Evolutionary conservation across 805 yeast genomes (phyloP).

Genomic region (Saturnispora zaruensis): DNA sequence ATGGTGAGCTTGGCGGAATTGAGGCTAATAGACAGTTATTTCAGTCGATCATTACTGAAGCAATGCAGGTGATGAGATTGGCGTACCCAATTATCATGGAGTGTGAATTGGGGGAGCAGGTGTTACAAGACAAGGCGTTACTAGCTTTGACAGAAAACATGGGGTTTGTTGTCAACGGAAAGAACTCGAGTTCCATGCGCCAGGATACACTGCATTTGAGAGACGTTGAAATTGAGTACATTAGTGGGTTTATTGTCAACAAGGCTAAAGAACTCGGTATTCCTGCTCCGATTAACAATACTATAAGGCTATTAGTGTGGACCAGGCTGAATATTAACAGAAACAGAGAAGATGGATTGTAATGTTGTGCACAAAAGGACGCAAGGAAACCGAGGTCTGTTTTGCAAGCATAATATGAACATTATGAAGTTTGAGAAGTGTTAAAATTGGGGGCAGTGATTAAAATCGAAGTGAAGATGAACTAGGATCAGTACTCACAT

Average conservation of each 20-base stretch:
- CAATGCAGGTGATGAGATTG: constrained; percentile 33
- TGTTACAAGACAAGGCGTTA: constrained; percentile 30
- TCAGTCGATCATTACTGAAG: constrained; percentile 37
- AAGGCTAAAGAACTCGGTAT: constrained; percentile 41
- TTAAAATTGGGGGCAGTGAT: no score
- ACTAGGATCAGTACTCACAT: no score
- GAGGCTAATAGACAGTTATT: constrained; percentile 30
- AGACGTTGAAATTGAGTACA: constrained; percentile 69
- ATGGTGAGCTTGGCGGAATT: constrained; percentile 58
- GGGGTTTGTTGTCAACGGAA: constrained; percentile 28
- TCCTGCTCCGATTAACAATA: constrained; percentile 39
- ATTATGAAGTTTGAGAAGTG: no score
- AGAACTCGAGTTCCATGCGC: constrained; percentile 64
- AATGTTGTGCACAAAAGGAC: no score
- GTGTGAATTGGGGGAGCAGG: constrained; percentile 27
- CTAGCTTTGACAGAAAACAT: constrained; percentile 23
- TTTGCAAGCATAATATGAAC: no score
- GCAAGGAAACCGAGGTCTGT: no score
- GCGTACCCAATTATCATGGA: constrained; percentile 23
- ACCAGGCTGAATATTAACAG: constrained; percentile 2
- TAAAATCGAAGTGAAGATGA: no score
- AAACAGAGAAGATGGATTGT: background rate
- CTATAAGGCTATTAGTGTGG: constrained; percentile 26
- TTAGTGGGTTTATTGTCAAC: constrained; percentile 69
- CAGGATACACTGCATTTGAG: constrained; percentile 50